Evolutionary conservation across 192 early-diverging fungal genomes (phyloP), one percentile per base, ranked within the genome.

Genomic region (Entophlyctis luteolus): DNA sequence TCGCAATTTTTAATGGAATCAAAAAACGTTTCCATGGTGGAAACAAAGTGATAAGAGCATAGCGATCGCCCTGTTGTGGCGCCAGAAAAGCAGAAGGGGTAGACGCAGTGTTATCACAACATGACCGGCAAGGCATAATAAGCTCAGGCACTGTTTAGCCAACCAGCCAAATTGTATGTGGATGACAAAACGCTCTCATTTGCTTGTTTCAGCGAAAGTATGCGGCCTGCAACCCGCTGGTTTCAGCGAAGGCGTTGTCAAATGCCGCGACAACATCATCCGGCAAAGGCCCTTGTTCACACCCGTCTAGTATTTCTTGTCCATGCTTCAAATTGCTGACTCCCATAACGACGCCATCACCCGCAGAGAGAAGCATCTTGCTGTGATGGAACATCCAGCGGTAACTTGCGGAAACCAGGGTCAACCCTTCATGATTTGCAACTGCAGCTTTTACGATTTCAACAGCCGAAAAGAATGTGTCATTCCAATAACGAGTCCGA

Each of bases 241-340:
- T 34, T 34, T 14, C 5, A 10, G 27, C 22, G 35, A 23, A 57
- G 12, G 27, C 55, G 12, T 57, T 33, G 16, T 57, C 55, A 22
- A 57, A 32, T 14, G 55, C 55, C 5, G 23, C 4, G 8, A 57
- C 55, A 57, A 57, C 33, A 34, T 55, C 75, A 14, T 72, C 70
- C 12, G 85, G 83, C 34, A 88, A 58, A 3, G 82, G 77, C 16
- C 77, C 78, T 45, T 79, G 72, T 35, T 82, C 74, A 62, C 76
- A 74, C 0, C 73, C 79, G 3, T 74, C 72, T 32, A 87, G 60
- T 47, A 82, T 86, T 32, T 79, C 53, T 6, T 67, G 33, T 3
- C 73, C 79, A 28, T 81, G 79, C 22, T 65, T 65, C 25, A 77
- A 53, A 0, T 71, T 76, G 16, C 71, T 73, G 18, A 69, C 77